Percentiles rank a stretch among this genome's conserved stretches.
phyloP scores from a whole-genome alignment of 805 yeast genomes.

The Candida nonsorbophila region DNA sequence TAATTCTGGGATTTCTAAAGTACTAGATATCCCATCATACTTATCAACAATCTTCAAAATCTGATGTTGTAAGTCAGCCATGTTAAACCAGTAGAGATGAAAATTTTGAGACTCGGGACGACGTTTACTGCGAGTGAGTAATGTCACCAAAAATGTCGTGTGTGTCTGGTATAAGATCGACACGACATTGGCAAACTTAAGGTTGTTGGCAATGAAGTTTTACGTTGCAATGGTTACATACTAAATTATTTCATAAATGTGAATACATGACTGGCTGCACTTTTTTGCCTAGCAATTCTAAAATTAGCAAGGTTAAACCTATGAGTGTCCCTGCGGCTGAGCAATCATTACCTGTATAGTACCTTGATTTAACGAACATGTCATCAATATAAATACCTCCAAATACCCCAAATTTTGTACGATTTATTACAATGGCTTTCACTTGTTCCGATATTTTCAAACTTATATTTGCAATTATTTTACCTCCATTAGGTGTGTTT shows the following conservation, averaged over 20 bases:
- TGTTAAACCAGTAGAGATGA: slow-evolving; percentile 13
- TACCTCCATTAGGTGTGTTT: slow-evolving; percentile 63
- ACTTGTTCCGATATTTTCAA: slow-evolving; percentile 51
- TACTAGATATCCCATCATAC: slow-evolving; percentile 57
- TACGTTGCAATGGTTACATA: too few relatives aligned
- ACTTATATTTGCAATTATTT: slow-evolving; percentile 44
- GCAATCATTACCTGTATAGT: slow-evolving; percentile 2
- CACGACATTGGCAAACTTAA: too few relatives aligned
- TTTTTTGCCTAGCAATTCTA: too few relatives aligned
- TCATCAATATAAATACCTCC: slow-evolving; percentile 1
- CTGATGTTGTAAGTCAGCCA: slow-evolving; percentile 65
- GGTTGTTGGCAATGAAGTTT: too few relatives aligned
- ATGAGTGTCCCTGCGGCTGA: too few relatives aligned
- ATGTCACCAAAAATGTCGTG: too few relatives aligned
- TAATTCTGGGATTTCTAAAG: slow-evolving; percentile 53
- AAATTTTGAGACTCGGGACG: background rate
- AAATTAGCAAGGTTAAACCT: too few relatives aligned
- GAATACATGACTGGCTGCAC: too few relatives aligned
- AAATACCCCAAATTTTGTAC: background rate
- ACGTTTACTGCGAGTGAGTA: too few relatives aligned
- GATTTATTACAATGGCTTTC: slow-evolving; percentile 35
- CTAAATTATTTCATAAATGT: too few relatives aligned
- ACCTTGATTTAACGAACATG: too few relatives aligned
- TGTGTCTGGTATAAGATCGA: too few relatives aligned
- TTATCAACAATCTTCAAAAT: slow-evolving; percentile 61